Percentiles rank a stretch among this genome's conserved stretches.
Evolutionary conservation across 164 flowering plant species (phyloP).

Genomic region (Vitis rotundifolia): DNA sequence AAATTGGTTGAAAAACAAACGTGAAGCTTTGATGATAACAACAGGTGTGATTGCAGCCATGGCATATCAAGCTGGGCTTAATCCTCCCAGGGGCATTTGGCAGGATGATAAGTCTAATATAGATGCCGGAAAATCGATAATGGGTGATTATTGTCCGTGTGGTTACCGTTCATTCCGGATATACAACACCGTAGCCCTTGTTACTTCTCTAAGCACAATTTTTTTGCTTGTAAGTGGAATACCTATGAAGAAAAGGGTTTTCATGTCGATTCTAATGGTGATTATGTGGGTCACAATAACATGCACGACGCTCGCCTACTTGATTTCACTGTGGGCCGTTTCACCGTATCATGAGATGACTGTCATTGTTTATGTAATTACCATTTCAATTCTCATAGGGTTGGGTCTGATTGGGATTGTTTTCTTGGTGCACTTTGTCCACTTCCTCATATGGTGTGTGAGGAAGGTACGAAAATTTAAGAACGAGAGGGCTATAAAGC

Average conservation of each 20-base stretch:
- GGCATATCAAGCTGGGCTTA: background rate
- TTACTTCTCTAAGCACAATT: background rate
- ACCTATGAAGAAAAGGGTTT: background rate
- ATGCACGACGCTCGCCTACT: background rate
- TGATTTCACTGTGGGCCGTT: background rate
- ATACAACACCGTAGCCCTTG: background rate
- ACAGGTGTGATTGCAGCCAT: background rate
- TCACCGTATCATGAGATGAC: background rate
- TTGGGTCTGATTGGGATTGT: conserved; percentile 2
- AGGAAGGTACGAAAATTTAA: background rate
- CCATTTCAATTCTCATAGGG: background rate
- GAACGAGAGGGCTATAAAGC: background rate
- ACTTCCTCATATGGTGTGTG: background rate
- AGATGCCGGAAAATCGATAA: background rate
- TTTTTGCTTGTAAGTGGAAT: background rate
- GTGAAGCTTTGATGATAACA: background rate
- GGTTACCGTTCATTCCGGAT: background rate
- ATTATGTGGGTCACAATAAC: too few relatives aligned
- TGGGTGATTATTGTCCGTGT: background rate
- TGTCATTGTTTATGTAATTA: background rate
- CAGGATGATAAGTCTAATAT: background rate
- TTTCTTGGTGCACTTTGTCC: background rate
- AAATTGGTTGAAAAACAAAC: background rate
- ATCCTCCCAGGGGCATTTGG: background rate
- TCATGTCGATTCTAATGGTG: background rate